Percentiles rank a stretch among this genome's conserved stretches.
Conservation (phyloP, 2,329 filamentous ascomycete species). For the Pestalotiopsis fici region DNA sequence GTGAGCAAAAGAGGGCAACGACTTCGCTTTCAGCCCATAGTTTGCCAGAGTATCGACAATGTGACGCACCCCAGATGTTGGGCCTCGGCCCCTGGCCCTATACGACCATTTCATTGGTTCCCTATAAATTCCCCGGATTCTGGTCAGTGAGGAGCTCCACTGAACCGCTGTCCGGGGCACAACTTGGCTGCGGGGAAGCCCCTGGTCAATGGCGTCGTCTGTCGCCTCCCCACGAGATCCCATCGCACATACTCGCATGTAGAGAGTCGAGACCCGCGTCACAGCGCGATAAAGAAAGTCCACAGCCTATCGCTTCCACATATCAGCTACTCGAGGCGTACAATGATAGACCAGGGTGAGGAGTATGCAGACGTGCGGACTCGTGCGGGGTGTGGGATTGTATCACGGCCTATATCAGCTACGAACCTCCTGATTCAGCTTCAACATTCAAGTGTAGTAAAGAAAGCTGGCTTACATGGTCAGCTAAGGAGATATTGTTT, state of each 20-base stretch:
- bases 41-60: not conserved
- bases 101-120: not conserved
- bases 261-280: not conserved
- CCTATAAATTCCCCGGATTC: not conserved
- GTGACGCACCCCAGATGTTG: not conserved
- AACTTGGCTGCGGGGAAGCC: conserved; percentile 1
- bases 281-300: not conserved
- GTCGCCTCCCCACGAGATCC: not conserved
- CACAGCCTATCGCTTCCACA: not conserved
- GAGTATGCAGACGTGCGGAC: not conserved
- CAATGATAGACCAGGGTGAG: not conserved
- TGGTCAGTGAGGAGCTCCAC: not conserved
- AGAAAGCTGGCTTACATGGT: not conserved
- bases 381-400: not conserved
- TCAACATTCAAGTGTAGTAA: not conserved
- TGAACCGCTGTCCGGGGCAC: not conserved
- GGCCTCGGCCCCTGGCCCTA: not conserved
- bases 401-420: not conserved
- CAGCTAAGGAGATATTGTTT: not conserved
- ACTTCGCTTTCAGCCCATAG: not conserved
- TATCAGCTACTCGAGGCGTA: not conserved
- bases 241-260: not conserved
- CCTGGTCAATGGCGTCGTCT: conserved; percentile 1
- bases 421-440: not conserved
- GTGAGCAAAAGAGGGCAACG: not conserved